Conservation (phyloP, 2,329 filamentous ascomycete species). For the Aspergillus sp. region DNA sequence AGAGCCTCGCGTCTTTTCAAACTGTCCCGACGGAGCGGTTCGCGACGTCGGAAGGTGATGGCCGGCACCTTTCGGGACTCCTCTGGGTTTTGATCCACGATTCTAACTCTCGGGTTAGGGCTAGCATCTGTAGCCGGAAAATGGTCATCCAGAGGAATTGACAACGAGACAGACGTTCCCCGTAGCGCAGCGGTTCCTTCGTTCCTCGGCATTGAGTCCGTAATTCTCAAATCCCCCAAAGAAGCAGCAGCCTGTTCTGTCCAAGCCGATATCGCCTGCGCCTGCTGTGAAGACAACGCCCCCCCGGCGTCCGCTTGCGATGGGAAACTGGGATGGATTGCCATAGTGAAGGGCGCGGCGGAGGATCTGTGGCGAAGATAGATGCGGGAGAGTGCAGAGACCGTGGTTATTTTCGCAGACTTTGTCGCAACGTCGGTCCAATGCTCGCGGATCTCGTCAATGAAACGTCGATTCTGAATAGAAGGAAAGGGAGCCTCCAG, state of each 20-base stretch:
- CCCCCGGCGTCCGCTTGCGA: slow-evolving; percentile 24
- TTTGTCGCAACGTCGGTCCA: background rate
- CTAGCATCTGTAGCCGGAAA: slow-evolving; percentile 27
- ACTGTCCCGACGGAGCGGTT: slow-evolving; percentile 60
- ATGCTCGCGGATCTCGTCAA: background rate
- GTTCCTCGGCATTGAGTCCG: slow-evolving; percentile 22
- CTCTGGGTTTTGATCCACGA: slow-evolving; percentile 14
- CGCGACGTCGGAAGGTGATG: slow-evolving; percentile 52
- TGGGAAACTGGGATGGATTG: slow-evolving; percentile 41
- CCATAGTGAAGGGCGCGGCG: slow-evolving; percentile 29
- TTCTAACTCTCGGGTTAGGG: slow-evolving; percentile 31
- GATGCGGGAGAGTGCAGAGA: background rate
- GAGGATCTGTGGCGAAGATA: background rate
- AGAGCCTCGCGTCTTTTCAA: slow-evolving; percentile 69
- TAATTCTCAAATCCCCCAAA: slow-evolving; percentile 35
- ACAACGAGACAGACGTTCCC: slow-evolving; percentile 63
- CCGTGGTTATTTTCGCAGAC: background rate
- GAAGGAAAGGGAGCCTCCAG: background rate
- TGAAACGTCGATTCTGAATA: background rate
- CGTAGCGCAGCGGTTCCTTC: slow-evolving; percentile 45
- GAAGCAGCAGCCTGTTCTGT: slow-evolving; percentile 49
- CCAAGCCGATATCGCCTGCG: slow-evolving; percentile 67
- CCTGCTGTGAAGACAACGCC: slow-evolving; percentile 36
- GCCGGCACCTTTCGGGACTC: slow-evolving; percentile 29
- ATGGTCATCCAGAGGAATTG: slow-evolving; percentile 72